Evolutionary conservation across 2,329 filamentous ascomycete species (phyloP), one percentile per base, ranked within the genome.

Genomic region (Phyllachora maydis): DNA sequence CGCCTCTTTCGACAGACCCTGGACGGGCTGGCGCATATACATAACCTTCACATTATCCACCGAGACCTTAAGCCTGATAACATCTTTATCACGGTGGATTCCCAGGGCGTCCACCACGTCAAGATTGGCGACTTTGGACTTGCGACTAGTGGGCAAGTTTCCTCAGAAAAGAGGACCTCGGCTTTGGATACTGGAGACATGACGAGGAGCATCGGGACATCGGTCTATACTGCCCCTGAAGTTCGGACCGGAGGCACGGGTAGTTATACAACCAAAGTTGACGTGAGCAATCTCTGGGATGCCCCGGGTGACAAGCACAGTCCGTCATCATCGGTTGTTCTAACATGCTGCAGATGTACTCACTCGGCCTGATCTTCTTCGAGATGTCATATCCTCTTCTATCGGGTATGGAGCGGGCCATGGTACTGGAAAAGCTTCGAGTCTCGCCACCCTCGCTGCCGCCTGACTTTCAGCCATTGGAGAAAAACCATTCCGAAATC

Each of bases 301-400:
- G n/a, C n/a, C n/a, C n/a, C n/a, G n/a, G n/a, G n/a, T n/a, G n/a
- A n/a, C n/a, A n/a, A n/a, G n/a, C n/a, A n/a, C n/a, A n/a, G n/a
- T n/a, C n/a, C n/a, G n/a, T n/a, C n/a, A n/a, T n/a, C n/a, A n/a
- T n/a, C n/a, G n/a, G n/a, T n/a, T n/a, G n/a, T n/a, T n/a, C n/a
- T n/a, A n/a, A n/a, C n/a, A n/a, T n/a, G n/a, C n/a, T n/a, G n/a
- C 26, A 70, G 62, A 95, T 98, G 85, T 98, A 88, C 42, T 93
- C 85, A 0, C 58, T 98, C 19, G 88, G 88, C 0, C 77, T 98
- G 32, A 95, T 98, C 27, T 91, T 98, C 50, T 95, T 93, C 35
- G 88, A 98, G 47, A 98, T 98, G 88, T 90, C 77, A 39, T 83
- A 71, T 32, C 48, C 55, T 16, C 57, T 65, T 1, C 55, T 71